These are phyloP conservation scores for Trypethelium eluteriae DNA, from an alignment of 495 filamentous ascomycete species.

Conservation along the genomic window DNA sequence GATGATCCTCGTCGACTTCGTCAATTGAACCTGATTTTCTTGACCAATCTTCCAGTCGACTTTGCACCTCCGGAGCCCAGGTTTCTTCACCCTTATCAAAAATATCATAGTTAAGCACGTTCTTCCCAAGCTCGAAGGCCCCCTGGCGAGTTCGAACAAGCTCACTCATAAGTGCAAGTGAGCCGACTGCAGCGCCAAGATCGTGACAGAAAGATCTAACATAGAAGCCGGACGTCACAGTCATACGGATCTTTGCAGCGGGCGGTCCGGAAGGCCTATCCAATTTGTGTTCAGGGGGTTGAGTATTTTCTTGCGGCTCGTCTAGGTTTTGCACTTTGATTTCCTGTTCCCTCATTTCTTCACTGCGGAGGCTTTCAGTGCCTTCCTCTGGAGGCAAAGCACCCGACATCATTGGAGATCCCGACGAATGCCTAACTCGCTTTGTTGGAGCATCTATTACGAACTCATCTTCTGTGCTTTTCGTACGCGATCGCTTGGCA, in stretches of 20 bases:
- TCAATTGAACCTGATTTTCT: not conserved
- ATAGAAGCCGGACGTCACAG: constrained; percentile 93
- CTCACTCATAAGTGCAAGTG: constrained; percentile 77
- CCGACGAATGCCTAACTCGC: not conserved
- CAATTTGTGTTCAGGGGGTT: not conserved
- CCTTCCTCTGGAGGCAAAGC: constrained; percentile 16
- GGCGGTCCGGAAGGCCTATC: constrained; percentile 41
- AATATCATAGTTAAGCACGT: constrained; percentile 77
- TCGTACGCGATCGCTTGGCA: not conserved
- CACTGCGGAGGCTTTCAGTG: not conserved
- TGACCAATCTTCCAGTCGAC: constrained; percentile 53
- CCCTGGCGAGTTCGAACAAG: constrained; percentile 75
- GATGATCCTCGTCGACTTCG: not conserved
- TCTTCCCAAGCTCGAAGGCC: constrained; percentile 61
- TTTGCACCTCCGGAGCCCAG: constrained; percentile 70
- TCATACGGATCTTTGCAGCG: constrained; percentile 78
- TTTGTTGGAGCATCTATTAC: not conserved
- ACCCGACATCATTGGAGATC: constrained; percentile 22
- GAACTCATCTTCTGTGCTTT: not conserved
- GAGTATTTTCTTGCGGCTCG: not conserved
- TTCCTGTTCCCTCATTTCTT: constrained; percentile 1
- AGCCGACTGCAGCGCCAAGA: constrained; percentile 73
- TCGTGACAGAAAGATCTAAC: constrained; percentile 91
- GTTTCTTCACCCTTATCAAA: constrained; percentile 68
- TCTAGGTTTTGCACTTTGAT: not conserved